Evolutionary conservation across 2,329 filamentous ascomycete genomes (phyloP).

Genomic region (Xylaria digitata): DNA sequence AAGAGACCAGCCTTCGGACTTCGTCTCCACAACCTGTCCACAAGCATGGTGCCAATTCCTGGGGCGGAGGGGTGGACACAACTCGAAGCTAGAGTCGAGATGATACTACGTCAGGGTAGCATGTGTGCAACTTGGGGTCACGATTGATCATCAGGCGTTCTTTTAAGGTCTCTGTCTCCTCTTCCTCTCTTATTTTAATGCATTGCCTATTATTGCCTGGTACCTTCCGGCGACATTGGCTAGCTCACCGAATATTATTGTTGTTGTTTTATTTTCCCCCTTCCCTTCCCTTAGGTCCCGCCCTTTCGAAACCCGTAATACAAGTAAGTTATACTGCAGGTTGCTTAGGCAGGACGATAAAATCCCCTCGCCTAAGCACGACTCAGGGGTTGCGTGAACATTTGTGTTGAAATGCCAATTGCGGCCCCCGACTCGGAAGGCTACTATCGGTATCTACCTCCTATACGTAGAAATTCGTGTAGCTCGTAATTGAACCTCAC

Average conservation of each 20-base stretch:
- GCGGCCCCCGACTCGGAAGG: neutral
- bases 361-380: constrained; percentile 36
- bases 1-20: constrained; percentile 4
- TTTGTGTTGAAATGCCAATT: constrained; percentile 17
- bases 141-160: constrained; percentile 22
- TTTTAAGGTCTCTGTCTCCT: neutral
- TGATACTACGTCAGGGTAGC: constrained; percentile 31
- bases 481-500: neutral
- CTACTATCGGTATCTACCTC: neutral
- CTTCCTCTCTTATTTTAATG: neutral
- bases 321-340: constrained; percentile 28
- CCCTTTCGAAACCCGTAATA: constrained; percentile 25
- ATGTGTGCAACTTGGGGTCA: constrained; percentile 32
- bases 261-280: too few relatives aligned
- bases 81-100: constrained; percentile 12
- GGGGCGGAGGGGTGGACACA: constrained; percentile 18
- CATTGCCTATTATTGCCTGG: neutral
- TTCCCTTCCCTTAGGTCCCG: neutral
- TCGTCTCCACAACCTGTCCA: neutral
- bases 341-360: constrained; percentile 18
- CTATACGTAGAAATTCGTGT: neutral
- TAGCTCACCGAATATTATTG: constrained; percentile 29
- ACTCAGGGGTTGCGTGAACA: constrained; percentile 34
- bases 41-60: constrained; percentile 20
- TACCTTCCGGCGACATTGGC: constrained; percentile 1